phyloP scores from a whole-genome alignment of 176 grass and related monocot species.

The Tuctoria greenei region DNA sequence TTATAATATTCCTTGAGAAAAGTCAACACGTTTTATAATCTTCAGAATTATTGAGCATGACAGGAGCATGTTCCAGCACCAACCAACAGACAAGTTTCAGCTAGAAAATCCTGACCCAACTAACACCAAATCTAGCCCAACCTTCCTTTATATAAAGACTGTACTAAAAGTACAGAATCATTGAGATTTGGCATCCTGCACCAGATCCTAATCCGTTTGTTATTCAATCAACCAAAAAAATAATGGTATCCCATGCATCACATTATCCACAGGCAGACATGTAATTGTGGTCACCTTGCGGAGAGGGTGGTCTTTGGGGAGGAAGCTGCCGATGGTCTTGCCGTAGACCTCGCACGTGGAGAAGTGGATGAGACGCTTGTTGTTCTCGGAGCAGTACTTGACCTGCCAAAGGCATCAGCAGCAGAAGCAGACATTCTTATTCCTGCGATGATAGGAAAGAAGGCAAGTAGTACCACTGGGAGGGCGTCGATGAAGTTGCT shows the following conservation, averaged over 20 bases:
- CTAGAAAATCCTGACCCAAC: conserved; percentile 28
- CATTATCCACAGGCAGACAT: neutral
- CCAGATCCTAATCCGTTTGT: neutral
- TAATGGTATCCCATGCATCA: neutral
- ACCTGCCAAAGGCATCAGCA: conserved; percentile 40
- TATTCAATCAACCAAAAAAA: neutral
- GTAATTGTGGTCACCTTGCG: conserved; percentile 56
- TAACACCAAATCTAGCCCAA: conserved; percentile 33
- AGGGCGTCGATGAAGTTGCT: conserved; percentile 99
- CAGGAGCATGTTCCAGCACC: neutral
- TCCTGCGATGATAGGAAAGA: too few relatives aligned
- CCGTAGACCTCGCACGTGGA: conserved; percentile 99
- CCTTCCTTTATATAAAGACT: neutral
- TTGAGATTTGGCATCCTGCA: conserved; percentile 10
- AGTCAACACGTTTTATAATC: conserved; percentile 18
- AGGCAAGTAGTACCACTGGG: conserved; percentile 62
- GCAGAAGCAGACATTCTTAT: neutral
- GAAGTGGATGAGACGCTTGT: conserved; percentile 96
- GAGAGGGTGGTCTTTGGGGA: conserved; percentile 89
- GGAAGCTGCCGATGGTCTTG: conserved; percentile 95
- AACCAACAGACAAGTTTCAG: conserved; percentile 31
- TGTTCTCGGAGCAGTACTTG: conserved; percentile 97
- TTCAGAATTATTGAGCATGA: neutral
- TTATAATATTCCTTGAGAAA: neutral
- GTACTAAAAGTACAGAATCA: conserved; percentile 5